Evolutionary conservation across 768 basidiomycete genomes (phyloP).

Genomic region (Podaxis sp.): DNA sequence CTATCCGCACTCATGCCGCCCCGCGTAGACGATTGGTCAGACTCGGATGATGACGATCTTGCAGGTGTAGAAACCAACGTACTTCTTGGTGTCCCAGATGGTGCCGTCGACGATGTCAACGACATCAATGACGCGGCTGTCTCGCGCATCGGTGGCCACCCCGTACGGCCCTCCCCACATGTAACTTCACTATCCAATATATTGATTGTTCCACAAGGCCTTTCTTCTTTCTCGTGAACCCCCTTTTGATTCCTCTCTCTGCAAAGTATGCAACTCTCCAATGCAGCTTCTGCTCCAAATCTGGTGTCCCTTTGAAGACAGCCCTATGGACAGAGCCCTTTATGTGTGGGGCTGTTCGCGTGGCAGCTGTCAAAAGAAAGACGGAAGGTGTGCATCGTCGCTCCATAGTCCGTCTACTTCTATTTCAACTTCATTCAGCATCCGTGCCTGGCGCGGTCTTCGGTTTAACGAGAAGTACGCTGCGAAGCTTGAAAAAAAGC

Average conservation of each 20-base stretch:
- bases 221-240: constrained; percentile 66
- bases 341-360: constrained; percentile 84
- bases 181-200: constrained; percentile 44
- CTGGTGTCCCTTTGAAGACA: constrained; percentile 87
- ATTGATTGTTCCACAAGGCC: constrained; percentile 52
- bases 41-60: constrained; percentile 65
- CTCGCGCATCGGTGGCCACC: constrained; percentile 86
- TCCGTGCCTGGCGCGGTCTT: constrained; percentile 79
- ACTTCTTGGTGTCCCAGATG: constrained; percentile 78
- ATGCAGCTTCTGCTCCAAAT: constrained; percentile 85
- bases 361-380: constrained; percentile 65
- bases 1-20: constrained; percentile 32
- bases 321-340: constrained; percentile 77
- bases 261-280: constrained; percentile 64
- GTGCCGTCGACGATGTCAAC: constrained; percentile 46
- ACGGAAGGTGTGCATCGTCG: constrained; percentile 52
- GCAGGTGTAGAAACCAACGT: constrained; percentile 66
- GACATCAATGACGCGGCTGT: constrained; percentile 77
- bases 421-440: constrained; percentile 33
- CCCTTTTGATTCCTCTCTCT: constrained; percentile 56
- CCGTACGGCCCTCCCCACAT: constrained; percentile 68
- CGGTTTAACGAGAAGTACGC: constrained; percentile 74
- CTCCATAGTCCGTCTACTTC: not conserved
- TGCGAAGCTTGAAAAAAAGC: constrained; percentile 59
- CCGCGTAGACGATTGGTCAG: constrained; percentile 68